Evolutionary conservation across 2,329 filamentous ascomycete genomes (phyloP), one percentile per base, ranked within the genome.

Genomic region (Rutstroemia sp.): DNA sequence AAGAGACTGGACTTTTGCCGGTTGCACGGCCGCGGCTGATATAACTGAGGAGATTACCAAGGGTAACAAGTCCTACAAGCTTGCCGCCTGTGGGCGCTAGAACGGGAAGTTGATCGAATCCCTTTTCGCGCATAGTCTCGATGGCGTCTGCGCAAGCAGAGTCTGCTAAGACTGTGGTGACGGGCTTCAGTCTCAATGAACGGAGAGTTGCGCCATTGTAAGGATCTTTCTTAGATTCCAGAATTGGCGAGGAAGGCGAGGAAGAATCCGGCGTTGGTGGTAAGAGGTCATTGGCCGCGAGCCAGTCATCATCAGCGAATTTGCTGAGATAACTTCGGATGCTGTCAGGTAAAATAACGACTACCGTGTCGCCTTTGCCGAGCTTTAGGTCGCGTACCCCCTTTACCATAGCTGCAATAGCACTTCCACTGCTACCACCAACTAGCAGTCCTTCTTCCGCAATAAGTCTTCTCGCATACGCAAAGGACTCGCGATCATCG

Each of bases 281-380:
- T 25, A 97, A 81, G 23, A 99, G 88, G 70, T 92, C 87, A 74
- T 99, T 99, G 61, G 94, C 94, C 12, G 91, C 92, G 56, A 99
- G 85, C 95, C 94, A 99, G 77, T 97, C 94, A 70, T 99, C 95
- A 71, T 99, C 94, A 63, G 91, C 91, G 71, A 99, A 99, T 81
- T 99, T 99, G 76, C 88, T 92, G 25, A 99, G 83, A 72, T 99
- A 99, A 74, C 90, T 96, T 68, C 94, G 83, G 70, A 99, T 97
- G 75, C 91, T 96, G 72, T 99, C 94, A 1, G 94, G 95, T 18
- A 96, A 78, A 53, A 99, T 77, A 27, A 96, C 91, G 27, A 99
- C 94, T 0, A 97, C 83, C 1, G 91, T 83, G 68, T 99, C 92
- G 57, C 88, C 88, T 70, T 92, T 88, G 61, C 82, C 81, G 62